These are phyloP conservation scores for Fabrea salina DNA, from an alignment of 169 alveolate species.

Conservation along the genomic window DNA sequence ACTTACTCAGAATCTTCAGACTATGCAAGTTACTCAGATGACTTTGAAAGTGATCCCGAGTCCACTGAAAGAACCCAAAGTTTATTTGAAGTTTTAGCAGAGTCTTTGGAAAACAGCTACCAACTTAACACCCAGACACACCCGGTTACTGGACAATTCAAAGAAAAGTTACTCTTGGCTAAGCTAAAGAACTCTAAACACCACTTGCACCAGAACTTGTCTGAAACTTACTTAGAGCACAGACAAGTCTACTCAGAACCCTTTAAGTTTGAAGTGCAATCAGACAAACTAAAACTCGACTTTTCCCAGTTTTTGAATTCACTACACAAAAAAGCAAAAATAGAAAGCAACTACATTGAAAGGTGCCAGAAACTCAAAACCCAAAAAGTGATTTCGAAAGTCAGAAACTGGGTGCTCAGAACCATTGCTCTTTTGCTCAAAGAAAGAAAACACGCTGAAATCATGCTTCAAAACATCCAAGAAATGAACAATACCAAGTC, in stretches of 20 bases:
- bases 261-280: too few relatives aligned
- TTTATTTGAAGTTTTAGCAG: not conserved
- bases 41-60: not conserved
- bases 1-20: conserved; percentile 9
- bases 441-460: not conserved
- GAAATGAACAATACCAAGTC: not conserved
- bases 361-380: not conserved
- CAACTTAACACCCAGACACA: not conserved
- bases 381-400: not conserved
- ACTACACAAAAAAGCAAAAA: not conserved
- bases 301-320: not conserved
- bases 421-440: not conserved
- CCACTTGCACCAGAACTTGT: not conserved
- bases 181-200: not conserved
- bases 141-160: not conserved
- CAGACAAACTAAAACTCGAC: too few relatives aligned
- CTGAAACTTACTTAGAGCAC: not conserved
- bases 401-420: not conserved
- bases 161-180: not conserved
- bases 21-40: too few relatives aligned
- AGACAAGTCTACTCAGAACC: too few relatives aligned
- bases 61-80: not conserved
- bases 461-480: not conserved
- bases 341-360: not conserved
- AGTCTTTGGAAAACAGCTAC: not conserved